Conservation (phyloP, 2,329 filamentous ascomycete species). For the Gremmenia infestans region DNA sequence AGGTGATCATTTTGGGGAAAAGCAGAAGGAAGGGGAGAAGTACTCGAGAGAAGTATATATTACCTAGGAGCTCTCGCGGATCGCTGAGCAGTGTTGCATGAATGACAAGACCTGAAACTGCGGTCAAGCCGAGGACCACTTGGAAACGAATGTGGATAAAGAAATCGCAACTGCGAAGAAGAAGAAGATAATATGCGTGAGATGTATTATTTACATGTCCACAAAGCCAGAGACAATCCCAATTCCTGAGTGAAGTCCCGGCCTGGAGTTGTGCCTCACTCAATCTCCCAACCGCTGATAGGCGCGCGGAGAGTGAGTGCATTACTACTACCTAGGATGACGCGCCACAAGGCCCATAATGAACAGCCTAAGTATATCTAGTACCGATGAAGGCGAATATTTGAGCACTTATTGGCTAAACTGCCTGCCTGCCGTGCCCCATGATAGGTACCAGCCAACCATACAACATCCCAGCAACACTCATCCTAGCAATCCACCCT, state of each 20-base stretch:
- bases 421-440: neutral
- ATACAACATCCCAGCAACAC: neutral
- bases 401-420: neutral
- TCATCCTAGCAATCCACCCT: neutral
- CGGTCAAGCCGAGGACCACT: constrained; percentile 21
- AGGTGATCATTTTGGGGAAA: constrained; percentile 15
- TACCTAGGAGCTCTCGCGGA: constrained; percentile 11
- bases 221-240: neutral
- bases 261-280: neutral
- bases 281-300: too few relatives aligned
- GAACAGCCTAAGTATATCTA: constrained; percentile 2
- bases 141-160: constrained; percentile 23
- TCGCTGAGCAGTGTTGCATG: constrained; percentile 24
- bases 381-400: neutral
- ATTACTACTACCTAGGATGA: neutral
- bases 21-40: neutral
- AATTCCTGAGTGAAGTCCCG: neutral
- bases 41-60: constrained; percentile 8
- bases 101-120: constrained; percentile 29
- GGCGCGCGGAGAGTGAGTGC: too few relatives aligned
- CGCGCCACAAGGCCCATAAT: neutral
- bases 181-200: constrained; percentile 11
- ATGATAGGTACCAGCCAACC: neutral
- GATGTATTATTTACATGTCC: constrained; percentile 21
- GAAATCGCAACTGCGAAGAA: constrained; percentile 10